These are phyloP conservation scores for Backusella parvicylindrica DNA, from an alignment of 192 early-diverging fungal genomes.

Conservation along the genomic window DNA sequence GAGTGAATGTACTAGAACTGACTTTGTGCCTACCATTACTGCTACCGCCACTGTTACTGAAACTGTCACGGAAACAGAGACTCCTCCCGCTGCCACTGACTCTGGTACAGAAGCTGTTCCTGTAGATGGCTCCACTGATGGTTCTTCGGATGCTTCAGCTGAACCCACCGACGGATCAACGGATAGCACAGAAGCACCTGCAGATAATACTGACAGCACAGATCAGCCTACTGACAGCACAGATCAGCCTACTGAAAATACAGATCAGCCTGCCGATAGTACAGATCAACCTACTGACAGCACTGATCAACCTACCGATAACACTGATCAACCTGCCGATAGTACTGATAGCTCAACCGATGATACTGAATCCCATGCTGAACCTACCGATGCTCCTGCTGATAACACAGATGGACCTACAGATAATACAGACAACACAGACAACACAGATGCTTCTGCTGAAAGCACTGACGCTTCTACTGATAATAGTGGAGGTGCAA, in stretches of 20 bases:
- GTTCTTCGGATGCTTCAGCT: background rate
- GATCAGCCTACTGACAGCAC: background rate
- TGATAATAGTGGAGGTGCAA: background rate
- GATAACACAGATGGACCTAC: background rate
- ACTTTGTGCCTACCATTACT: background rate
- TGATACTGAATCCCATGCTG: background rate
- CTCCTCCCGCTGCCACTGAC: background rate
- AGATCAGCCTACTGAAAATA: background rate
- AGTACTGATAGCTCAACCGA: background rate
- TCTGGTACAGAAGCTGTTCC: background rate
- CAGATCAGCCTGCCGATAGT: background rate
- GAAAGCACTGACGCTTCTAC: no score
- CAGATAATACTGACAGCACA: background rate
- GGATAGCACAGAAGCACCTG: background rate
- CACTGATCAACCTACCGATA: background rate
- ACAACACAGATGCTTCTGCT: background rate
- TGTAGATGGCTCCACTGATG: background rate
- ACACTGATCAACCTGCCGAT: background rate
- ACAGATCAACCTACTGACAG: background rate
- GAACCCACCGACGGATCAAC: background rate
- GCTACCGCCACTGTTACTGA: background rate
- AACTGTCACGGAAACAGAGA: background rate
- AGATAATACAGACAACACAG: background rate
- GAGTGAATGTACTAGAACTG: background rate
- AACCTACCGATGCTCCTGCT: background rate